Base-by-base conservation (phyloP, 2,329 filamentous ascomycete genomes). In the Verticillium albo-atrum region DNA sequence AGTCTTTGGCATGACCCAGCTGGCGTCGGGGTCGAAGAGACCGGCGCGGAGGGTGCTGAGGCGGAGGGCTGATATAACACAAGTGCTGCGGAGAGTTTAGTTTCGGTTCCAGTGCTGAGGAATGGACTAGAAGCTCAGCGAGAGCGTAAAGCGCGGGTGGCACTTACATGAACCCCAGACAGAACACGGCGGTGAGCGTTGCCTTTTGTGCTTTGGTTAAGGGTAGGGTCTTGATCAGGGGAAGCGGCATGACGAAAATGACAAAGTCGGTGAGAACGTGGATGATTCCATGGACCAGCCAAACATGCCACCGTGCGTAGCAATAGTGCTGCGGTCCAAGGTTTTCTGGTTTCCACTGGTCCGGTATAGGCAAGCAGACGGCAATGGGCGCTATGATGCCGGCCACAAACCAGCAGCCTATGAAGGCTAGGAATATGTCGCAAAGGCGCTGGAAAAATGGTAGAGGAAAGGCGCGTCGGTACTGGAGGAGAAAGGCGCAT, bases 401-500 rank as follows among this genome's bases (percentile, higher is more conserved):
- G 2, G 60, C 59, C 32, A 64, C 37, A 5, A 57, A 62, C 52
- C 62, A 64, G 17, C 62, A 26, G 3, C 26, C 23, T 17, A 62
- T 55, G 52, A 64, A 64, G 17, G 14, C 50, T 14, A 64, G 58
- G 23, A 61, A 51, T 12, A 56, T 27, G 56, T 64, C 61, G 57
- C 63, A 64, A 26, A 61, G 20, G 34, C 58, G 55, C 23, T 62
- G 60, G 54, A 64, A 54, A 4, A 14, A 51, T 1, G 57, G 60
- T 1, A 61, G 30, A 3, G 60, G 60, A 34, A 70, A 70, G 10
- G 75, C 66, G 25, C 74, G 72, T 47, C 71, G 71, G 65, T 75
- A 76, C 60, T 75, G 74, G 7, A 73, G 61, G 28, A 75, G 64
- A 42, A 76, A 72, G 1, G 72, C 72, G 55, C 71, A 66, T 58